Base-by-base conservation (phyloP, 129 eudicot genomes). In the Logfia minima region DNA sequence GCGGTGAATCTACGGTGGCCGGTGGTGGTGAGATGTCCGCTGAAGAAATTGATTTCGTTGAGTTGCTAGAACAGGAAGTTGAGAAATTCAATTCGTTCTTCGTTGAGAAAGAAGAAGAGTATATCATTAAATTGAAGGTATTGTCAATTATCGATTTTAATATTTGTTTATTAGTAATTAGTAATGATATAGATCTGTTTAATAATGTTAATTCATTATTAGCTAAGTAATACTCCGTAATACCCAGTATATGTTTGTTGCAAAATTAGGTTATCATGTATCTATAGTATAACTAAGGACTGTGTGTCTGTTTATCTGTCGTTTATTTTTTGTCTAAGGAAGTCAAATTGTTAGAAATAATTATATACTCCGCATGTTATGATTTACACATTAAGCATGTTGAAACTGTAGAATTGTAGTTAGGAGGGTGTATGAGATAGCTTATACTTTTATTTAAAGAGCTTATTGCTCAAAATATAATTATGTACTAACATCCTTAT, bases 61-160 rank as follows among this genome's bases (percentile, higher is more conserved):
- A 82, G 80, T 69, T 88, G 81, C 70, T 93, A 79, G 96, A 93
- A 78, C 89, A 82, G 66, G 96, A 93, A 79, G 79, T 93, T 13
- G 95, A 93, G 85, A 93, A 93, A 67, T 93, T 93, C 48, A 93
- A 93, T 62, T 52, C 87, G 1, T 93, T 93, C 64, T 93, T 93
- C 37, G 89, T 90, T 24, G 98, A 93, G 84, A 82, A 90, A 68
- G 96, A 93, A 77, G 98, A 93, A 66, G 98, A 90, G 72, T 93
- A 93, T 64, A 88, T 93, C 68, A 93, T 93, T 59, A 80, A 80
- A 84, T 77, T 88, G 14, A 93, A 93, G 98, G 98, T 93, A 82
- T 22, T 0, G 32, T 72, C 35, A 37, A 35, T 26, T 53, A 21
- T 74, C 6, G 2, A 5, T 13, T 62, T 75, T 21, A 8, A 13